Evolutionary conservation across 2,329 filamentous ascomycete genomes (phyloP).

Genomic region (Penicillium olsonii): DNA sequence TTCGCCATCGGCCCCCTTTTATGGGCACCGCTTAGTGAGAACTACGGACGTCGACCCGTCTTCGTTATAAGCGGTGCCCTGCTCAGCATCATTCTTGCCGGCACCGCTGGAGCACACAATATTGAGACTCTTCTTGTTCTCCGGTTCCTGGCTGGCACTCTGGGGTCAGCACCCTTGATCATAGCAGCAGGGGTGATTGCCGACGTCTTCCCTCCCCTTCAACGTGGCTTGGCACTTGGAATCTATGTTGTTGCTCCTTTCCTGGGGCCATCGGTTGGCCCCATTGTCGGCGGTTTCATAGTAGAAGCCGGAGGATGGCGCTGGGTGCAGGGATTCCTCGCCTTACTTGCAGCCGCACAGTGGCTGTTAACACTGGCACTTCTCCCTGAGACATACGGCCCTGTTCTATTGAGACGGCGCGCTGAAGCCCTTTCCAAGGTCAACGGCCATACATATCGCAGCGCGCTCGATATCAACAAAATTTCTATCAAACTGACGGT

Average conservation of each 20-base stretch:
- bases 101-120: conserved; percentile 57
- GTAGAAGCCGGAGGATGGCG: conserved; percentile 65
- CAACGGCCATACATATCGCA: conserved; percentile 37
- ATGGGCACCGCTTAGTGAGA: conserved; percentile 41
- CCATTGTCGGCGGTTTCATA: conserved; percentile 67
- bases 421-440: conserved; percentile 38
- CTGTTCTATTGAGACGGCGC: conserved; percentile 51
- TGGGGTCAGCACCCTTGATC: conserved; percentile 62
- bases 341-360: conserved; percentile 59
- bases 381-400: conserved; percentile 43
- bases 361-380: conserved; percentile 40
- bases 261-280: conserved; percentile 63
- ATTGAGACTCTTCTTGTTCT: conserved; percentile 63
- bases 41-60: conserved; percentile 34
- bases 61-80: conserved; percentile 28
- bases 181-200: conserved; percentile 63
- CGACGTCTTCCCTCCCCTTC: conserved; percentile 57
- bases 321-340: conserved; percentile 65
- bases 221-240: conserved; percentile 60
- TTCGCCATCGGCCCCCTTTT: conserved; percentile 47
- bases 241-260: conserved; percentile 69
- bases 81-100: conserved; percentile 63
- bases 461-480: conserved; percentile 37
- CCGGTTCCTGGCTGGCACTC: conserved; percentile 65
- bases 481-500: conserved; percentile 47